Base-by-base conservation (phyloP, 805 yeast genomes). In the Candida sonorensis region DNA sequence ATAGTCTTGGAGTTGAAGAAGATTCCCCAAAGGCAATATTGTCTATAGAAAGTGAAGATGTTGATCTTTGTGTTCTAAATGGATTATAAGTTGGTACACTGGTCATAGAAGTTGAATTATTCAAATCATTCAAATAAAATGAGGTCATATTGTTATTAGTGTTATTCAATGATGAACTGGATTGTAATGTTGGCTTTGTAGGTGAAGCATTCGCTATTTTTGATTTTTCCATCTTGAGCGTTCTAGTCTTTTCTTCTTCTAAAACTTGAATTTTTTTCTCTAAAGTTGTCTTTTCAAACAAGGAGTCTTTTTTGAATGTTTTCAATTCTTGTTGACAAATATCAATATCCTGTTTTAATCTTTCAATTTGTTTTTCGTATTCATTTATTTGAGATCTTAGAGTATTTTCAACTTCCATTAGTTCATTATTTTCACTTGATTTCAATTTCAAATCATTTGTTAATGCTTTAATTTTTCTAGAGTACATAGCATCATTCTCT, bases 11-110 rank as follows among this genome's bases (percentile, higher is more conserved):
- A 0, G 77, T 67, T 10, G 59, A 50, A 5, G 75, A 64, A 1
- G 75, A 62, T 41, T 72, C 75, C 6, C 74, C 75, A 32, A 69
- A 42, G 27, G 55, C 57, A 28, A 68, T 63, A 17, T 57, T 60
- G 21, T 44, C 52, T 18, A 35, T 34, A 10, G 59, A 48, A 5
- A 39, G 33, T 4, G 55, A 41, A 9, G 55, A 48, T 6, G 41
- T 42, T 7, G 58, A 49, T 17, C 53, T 40, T 24, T 40, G 48
- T n/a, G 38, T 21, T 27, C 44, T 41, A 32, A 36, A 38, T 23
- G 40, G 36, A 17, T 40, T 40, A 19, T 40, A 27, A n/a, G 43
- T 41, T 15, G 48, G 42, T 7, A 59, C 37, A 1, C 57, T 36
- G 0, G 59, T 46, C n/a, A n/a, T n/a, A n/a, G n/a, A n/a, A n/a